A percentile compares a stretch with the other conserved stretches of the same genome.
These are phyloP conservation scores for Pythium oligandrum DNA, from an alignment of 352 stramenopile genomes.

Conservation along the genomic window DNA sequence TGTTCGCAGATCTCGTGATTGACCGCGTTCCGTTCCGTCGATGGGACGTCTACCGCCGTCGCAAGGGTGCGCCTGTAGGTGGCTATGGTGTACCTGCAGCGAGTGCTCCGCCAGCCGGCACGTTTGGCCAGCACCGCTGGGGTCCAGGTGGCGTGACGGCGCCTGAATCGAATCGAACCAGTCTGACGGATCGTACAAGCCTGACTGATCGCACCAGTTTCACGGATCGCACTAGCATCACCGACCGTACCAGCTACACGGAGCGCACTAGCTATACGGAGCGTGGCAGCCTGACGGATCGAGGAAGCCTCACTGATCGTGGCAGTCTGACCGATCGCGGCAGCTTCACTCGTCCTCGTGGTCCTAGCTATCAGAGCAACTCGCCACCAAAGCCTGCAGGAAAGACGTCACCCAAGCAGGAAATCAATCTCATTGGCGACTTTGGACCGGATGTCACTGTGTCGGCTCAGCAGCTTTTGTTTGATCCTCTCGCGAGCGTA, in stretches of 20 bases:
- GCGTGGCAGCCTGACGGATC: no score
- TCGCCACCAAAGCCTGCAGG: not conserved
- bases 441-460: constrained; percentile 56
- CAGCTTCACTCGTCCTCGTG: no score
- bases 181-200: no score
- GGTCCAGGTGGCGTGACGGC: constrained; percentile 44
- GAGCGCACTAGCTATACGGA: no score
- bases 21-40: constrained; percentile 74
- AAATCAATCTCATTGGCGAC: constrained; percentile 80
- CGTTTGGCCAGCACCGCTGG: constrained; percentile 67
- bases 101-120: constrained; percentile 30
- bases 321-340: no score
- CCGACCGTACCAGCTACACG: no score
- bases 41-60: constrained; percentile 78
- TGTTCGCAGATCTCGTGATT: constrained; percentile 58
- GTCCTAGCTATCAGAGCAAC: no score
- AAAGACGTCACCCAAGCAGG: constrained; percentile 28
- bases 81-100: constrained; percentile 6
- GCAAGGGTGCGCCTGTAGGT: constrained; percentile 31
- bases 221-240: no score
- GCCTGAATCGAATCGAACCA: constrained; percentile 9
- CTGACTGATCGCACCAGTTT: no score
- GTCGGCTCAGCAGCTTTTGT: constrained; percentile 62
- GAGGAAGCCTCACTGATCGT: no score
- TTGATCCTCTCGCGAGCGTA: constrained; percentile 66